phyloP scores from a whole-genome alignment of 139 green algal species.

The Mesotaenium endlicherianum region DNA sequence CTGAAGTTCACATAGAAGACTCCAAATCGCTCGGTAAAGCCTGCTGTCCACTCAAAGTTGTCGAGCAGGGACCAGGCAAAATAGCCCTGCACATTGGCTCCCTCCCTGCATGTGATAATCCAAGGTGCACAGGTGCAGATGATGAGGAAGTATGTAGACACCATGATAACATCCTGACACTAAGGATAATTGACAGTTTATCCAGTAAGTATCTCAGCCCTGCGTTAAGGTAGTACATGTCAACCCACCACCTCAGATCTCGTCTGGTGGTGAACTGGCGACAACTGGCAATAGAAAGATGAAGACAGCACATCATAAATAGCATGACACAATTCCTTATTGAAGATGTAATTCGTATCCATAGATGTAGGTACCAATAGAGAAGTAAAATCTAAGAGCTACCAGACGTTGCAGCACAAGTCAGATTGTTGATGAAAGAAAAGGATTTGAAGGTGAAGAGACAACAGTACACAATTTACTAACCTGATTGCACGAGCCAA shows the following conservation, averaged over 20 bases:
- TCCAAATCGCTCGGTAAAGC: constrained; percentile 63
- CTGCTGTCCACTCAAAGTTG: constrained; percentile 64
- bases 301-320: neutral
- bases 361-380: neutral
- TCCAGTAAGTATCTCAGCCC: neutral
- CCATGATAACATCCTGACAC: neutral
- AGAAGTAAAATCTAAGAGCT: neutral
- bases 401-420: neutral
- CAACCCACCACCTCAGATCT: no score
- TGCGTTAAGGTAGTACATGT: neutral
- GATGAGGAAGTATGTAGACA: neutral
- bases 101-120: constrained; percentile 22
- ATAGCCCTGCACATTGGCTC: constrained; percentile 57
- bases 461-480: no score
- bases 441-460: neutral
- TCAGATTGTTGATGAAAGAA: neutral
- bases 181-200: neutral
- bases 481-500: constrained; percentile 11
- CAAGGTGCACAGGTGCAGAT: no score
- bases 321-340: neutral
- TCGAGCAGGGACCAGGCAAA: constrained; percentile 62
- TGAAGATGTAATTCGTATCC: neutral
- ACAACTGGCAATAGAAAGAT: neutral
- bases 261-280: neutral
- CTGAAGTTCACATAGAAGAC: constrained; percentile 60